Base-by-base conservation (phyloP, 495 filamentous ascomycete species). In the Trichoderma gamsii region DNA sequence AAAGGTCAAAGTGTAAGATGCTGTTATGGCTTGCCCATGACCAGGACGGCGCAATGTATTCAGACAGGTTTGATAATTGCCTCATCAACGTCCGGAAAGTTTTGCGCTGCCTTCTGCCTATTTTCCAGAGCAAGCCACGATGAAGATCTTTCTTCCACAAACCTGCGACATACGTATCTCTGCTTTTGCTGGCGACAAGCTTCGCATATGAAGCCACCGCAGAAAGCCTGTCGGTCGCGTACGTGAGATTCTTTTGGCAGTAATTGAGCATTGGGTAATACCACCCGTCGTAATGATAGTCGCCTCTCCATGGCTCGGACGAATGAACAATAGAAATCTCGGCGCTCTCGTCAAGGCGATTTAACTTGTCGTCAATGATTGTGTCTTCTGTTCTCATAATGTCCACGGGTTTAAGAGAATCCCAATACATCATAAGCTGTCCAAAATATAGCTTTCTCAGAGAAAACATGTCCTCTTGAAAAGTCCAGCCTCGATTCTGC, bases 21-120 rank as follows among this genome's bases (percentile, higher is more conserved):
- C 25, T 25, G 35, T 32, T 3, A 32, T 25, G 56, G 15, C 25
- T 29, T 7, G 56, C 56, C 56, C 56, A 61, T 13, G 25, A 29
- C 56, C 56, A 61, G 16, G 56, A 61, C 7, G 56, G 56, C 56
- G 56, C 56, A 13, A 32, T 61, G 16, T 61, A 61, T 9, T 61
- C 12, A 32, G 56, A 13, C 6, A 13, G 56, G 12, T 25, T 29
- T 61, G 23, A 12, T 18, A 32, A 15, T 11, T 13, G 27, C 25
- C 5, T 9, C 25, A 61, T n/a, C n/a, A 61, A 15, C 56, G 15
- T 7, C 1, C 7, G 6, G 21, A 52, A 52, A 21, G 49, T 52
- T 18, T 1, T 11, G 9, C 49, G 49, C 5, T n/a, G 8, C 9
- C 56, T 61, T 32, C 56, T 18, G 13, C 15, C 23, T 11, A 61